Evolutionary conservation across 768 basidiomycete genomes (phyloP), one percentile per base, ranked within the genome.

Genomic region (Strobilomyces confusus): DNA sequence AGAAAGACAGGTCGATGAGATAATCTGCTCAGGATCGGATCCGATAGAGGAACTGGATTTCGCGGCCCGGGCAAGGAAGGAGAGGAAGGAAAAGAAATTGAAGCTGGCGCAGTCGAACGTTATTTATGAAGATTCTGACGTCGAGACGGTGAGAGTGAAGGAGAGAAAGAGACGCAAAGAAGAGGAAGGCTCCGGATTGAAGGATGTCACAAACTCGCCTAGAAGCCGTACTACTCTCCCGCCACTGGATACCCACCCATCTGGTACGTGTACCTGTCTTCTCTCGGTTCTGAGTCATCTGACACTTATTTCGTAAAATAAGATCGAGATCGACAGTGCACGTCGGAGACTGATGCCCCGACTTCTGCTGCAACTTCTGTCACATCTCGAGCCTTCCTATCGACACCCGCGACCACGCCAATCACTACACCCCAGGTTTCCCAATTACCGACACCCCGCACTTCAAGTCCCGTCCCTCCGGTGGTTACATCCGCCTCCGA

Each of bases 121-220:
- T 11, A 36, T 58, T 45, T 45, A 49, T 22, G 67, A 59, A 43
- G 66, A 72, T 50, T 40, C 47, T 23, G 64, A 63, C 45, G 61
- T 57, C 36, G 60, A 65, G 37, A 44, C 57, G 26, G 33, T 61
- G 44, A 69, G 67, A 50, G 51, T 67, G 29, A 72, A 71, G 50
- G 78, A 82, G 60, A 70, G 60, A 34, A 75, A 69, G 62, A 71
- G 72, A 52, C 71, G 72, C 66, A 70, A 64, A 44, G 72, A 71
- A 29, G 63, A 64, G 40, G 77, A 75, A 29, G 62, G 67, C 34
- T 57, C 66, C 54, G 65, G 71, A 57, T 70, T 84, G 53, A 84
- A 82, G 71, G 84, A 86, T 62, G 78, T 85, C 57, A 85, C 83
- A 25, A 85, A 82, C 65, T 78, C 82, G 7, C 77, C 79, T 19